phyloP scores from a whole-genome alignment of 164 flowering plant species.

The Echeveria elegans region DNA sequence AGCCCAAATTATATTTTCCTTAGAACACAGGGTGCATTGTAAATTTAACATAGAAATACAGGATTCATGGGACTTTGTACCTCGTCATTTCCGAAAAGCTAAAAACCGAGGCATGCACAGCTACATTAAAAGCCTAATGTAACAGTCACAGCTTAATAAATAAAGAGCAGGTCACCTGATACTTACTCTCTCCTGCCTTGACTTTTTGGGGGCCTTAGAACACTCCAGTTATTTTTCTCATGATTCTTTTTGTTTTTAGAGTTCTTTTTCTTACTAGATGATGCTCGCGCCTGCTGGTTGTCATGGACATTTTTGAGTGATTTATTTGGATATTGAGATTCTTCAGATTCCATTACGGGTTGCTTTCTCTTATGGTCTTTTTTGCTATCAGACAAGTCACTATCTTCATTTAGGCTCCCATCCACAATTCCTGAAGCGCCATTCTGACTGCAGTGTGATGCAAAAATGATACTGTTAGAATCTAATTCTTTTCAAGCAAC shows the following conservation, averaged over 20 bases:
- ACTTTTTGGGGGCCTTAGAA: constrained; percentile 52
- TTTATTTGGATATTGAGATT: constrained; percentile 28
- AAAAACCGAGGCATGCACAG: not conserved
- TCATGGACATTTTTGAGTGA: constrained; percentile 26
- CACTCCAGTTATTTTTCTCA: constrained; percentile 58
- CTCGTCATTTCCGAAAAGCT: not conserved
- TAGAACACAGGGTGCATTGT: not conserved
- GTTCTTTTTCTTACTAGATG: constrained; percentile 25
- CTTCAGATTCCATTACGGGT: constrained; percentile 21
- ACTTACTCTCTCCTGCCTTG: not conserved
- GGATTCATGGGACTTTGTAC: not conserved
- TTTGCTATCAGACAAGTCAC: constrained; percentile 19
- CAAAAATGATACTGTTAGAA: too few species aligned
- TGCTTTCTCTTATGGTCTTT: constrained; percentile 59
- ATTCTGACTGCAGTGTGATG: constrained; percentile 32
- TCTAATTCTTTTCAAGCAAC: not conserved
- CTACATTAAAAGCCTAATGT: not conserved
- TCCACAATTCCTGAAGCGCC: constrained; percentile 20
- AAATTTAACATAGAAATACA: not conserved
- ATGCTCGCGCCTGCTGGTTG: constrained; percentile 13
- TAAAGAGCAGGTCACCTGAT: not conserved
- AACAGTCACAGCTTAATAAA: not conserved
- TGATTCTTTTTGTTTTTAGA: constrained; percentile 33
- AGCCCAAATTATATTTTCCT: not conserved
- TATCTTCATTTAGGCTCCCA: constrained; percentile 18